These are phyloP conservation scores for Schizochytrium sp. DNA, from an alignment of 108 stramenopile genomes.

Conservation along the genomic window DNA sequence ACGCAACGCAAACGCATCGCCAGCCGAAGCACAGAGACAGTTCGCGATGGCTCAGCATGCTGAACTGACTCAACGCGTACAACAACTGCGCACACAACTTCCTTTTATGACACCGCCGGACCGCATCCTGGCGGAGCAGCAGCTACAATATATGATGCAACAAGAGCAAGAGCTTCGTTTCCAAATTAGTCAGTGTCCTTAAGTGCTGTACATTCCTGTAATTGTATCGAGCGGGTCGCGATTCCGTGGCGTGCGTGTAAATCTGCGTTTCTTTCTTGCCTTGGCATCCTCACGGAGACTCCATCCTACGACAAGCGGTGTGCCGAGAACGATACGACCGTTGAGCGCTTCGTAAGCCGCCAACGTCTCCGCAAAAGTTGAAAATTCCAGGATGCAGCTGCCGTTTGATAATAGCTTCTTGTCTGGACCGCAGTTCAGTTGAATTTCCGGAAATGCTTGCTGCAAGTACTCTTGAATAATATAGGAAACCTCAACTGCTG, in stretches of 20 bases:
- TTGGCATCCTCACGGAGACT: not conserved
- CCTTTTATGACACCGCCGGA: not conserved
- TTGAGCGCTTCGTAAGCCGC: conserved; percentile 8
- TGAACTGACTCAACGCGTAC: conserved; percentile 5
- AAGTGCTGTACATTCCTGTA: not conserved
- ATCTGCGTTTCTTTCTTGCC: not conserved
- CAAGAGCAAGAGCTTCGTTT: conserved; percentile 1
- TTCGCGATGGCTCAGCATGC: not conserved
- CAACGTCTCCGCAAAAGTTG: conserved; percentile 19
- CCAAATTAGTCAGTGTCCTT: conserved; percentile 10
- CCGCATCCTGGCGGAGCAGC: not conserved
- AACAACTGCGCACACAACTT: not conserved
- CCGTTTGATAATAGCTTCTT: not conserved
- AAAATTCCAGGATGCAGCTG: not conserved
- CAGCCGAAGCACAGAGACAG: not conserved
- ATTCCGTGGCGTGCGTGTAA: not conserved
- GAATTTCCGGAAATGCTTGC: not conserved
- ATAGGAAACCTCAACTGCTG: conserved; percentile 12
- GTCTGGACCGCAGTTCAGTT: not conserved
- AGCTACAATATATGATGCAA: conserved; percentile 31
- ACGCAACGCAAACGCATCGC: not conserved
- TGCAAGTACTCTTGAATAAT: not conserved
- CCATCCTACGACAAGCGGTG: conserved; percentile 10
- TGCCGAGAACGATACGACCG: not conserved
- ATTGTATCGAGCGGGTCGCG: not conserved